Evolutionary conservation across 768 basidiomycete species (phyloP).

Genomic region (Agaricus sinodeliciosus): DNA sequence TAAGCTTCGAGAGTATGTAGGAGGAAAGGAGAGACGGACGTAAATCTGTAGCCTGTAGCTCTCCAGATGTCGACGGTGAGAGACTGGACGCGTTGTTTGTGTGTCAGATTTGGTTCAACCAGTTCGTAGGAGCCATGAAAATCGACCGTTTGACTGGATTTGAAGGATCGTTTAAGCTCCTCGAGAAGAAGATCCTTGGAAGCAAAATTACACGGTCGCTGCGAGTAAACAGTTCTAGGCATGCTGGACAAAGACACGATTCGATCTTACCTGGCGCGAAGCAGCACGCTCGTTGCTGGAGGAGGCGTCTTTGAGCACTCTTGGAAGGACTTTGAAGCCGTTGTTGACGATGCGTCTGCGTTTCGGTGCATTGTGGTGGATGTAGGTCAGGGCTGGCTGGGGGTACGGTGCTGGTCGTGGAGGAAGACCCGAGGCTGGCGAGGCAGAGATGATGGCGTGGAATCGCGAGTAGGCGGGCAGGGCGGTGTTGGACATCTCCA

Average conservation of each 20-base stretch:
- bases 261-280: conserved; percentile 14
- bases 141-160: conserved; percentile 27
- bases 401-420: conserved; percentile 9
- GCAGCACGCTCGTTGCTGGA: conserved; percentile 3
- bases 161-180: conserved; percentile 27
- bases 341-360: not conserved
- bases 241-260: not conserved
- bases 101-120: conserved; percentile 21
- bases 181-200: conserved; percentile 25
- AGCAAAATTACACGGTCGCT: conserved; percentile 24
- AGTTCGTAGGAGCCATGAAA: conserved; percentile 36
- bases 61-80: conserved; percentile 41
- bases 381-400: not conserved
- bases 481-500: not conserved
- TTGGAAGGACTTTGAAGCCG: not conserved
- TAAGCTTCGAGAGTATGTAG: conserved; percentile 1
- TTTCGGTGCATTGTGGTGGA: conserved; percentile 7
- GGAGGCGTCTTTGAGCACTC: not conserved
- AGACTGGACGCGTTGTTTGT: conserved; percentile 36
- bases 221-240: not conserved
- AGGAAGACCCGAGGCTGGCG: conserved; percentile 19
- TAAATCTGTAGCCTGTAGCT: conserved; percentile 43
- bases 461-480: conserved; percentile 20
- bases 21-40: conserved; percentile 25
- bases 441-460: conserved; percentile 28